These are phyloP conservation scores for Meyerozyma carpophila DNA, from an alignment of 1,139 yeast species.

Conservation along the genomic window DNA sequence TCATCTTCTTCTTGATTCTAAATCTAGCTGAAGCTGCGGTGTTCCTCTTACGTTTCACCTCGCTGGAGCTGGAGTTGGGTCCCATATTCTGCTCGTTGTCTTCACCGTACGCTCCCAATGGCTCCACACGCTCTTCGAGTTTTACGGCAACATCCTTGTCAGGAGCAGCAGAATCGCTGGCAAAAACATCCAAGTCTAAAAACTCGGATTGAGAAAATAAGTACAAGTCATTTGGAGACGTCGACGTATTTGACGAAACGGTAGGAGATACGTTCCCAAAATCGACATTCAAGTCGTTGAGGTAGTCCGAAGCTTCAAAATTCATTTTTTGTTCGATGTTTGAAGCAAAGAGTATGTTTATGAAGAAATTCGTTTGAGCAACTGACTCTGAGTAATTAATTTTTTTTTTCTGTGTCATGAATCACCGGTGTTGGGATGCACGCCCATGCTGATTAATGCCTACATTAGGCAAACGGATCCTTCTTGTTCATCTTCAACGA, in stretches of 20 bases:
- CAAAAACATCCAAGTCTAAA: conserved; percentile 42
- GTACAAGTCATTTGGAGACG: conserved; percentile 31
- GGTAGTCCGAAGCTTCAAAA: background rate
- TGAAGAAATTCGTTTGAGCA: background rate
- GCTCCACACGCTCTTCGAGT: conserved; percentile 2
- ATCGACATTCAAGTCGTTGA: conserved; percentile 1
- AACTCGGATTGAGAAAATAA: conserved; percentile 43
- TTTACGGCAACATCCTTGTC: conserved; percentile 6
- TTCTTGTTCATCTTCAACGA: too few species aligned
- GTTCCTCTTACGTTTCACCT: conserved; percentile 51
- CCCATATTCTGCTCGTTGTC: conserved; percentile 2
- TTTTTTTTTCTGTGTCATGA: background rate
- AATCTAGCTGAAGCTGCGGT: conserved; percentile 63
- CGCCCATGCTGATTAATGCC: background rate
- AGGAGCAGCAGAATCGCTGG: conserved; percentile 16
- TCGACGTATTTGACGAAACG: background rate
- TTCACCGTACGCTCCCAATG: conserved; percentile 14
- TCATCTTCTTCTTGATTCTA: conserved; percentile 54
- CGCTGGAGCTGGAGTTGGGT: conserved; percentile 11
- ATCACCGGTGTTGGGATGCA: conserved; percentile 1
- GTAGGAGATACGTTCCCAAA: background rate
- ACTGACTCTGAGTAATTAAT: background rate
- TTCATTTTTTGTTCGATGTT: background rate
- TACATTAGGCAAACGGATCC: background rate
- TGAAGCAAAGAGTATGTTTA: too few species aligned